Conservation (phyloP, 2,329 filamentous ascomycete genomes). For the Fonsecaea nubica region DNA sequence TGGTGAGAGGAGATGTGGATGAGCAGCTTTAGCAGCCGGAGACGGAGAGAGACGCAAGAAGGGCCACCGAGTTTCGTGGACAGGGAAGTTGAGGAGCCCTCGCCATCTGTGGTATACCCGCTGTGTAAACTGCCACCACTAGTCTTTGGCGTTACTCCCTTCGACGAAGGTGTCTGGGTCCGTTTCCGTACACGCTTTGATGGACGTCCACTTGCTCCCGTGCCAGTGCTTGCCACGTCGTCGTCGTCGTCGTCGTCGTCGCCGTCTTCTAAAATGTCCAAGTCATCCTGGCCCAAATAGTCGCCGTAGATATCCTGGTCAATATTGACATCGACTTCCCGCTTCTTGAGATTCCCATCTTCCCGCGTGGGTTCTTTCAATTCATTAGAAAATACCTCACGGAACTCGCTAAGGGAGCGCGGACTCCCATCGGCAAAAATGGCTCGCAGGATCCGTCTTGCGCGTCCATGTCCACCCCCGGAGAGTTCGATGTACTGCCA, state of each 20-base stretch:
- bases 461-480: slow-evolving; percentile 43
- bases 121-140: slow-evolving; percentile 28
- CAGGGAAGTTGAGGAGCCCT: slow-evolving; percentile 20
- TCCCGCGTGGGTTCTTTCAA: slow-evolving; percentile 46
- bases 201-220: slow-evolving; percentile 21
- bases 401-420: slow-evolving; percentile 50
- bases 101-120: slow-evolving; percentile 28
- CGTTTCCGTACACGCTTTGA: slow-evolving; percentile 27
- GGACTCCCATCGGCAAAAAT: slow-evolving; percentile 55
- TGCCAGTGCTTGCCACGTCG: slow-evolving; percentile 12
- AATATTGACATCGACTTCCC: slow-evolving; percentile 52
- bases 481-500: slow-evolving; percentile 50
- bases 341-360: slow-evolving; percentile 47
- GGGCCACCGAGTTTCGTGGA: slow-evolving; percentile 47
- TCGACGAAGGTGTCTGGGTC: slow-evolving; percentile 43
- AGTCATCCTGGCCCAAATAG: slow-evolving; percentile 49
- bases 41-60: slow-evolving; percentile 51
- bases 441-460: slow-evolving; percentile 53
- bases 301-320: slow-evolving; percentile 55
- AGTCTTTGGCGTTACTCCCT: slow-evolving; percentile 23
- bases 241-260: slow-evolving; percentile 22
- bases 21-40: slow-evolving; percentile 54
- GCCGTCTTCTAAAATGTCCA: slow-evolving; percentile 44
- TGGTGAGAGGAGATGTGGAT: slow-evolving; percentile 48
- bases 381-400: slow-evolving; percentile 54